A percentile compares a stretch with the other conserved stretches of the same genome.
Evolutionary conservation across 371 early-diverging fungal species (phyloP).

Genomic region (Encephalitozoon romaleae): DNA sequence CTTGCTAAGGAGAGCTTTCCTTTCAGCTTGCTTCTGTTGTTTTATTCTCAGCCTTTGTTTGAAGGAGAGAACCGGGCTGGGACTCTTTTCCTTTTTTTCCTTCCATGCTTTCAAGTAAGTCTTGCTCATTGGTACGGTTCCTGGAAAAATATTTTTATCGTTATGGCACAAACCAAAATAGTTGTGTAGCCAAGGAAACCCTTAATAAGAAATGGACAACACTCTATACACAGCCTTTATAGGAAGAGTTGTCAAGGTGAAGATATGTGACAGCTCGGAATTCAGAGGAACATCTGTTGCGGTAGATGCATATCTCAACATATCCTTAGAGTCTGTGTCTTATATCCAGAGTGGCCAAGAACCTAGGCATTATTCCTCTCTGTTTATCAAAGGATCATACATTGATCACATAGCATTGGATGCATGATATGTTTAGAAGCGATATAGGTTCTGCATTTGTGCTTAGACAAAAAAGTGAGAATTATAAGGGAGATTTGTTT

Average conservation of each 20-base stretch:
- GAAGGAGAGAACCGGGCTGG: neutral
- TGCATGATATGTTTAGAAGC: neutral
- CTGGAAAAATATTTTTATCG: conserved; percentile 6
- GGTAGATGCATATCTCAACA: conserved; percentile 7
- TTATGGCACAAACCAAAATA: neutral
- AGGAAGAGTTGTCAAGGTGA: neutral
- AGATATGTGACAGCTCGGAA: neutral
- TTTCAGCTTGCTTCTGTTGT: neutral
- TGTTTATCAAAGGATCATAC: conserved; percentile 7
- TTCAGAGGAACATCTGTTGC: neutral
- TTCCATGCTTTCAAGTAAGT: conserved; percentile 6
- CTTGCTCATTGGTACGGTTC: conserved; percentile 3
- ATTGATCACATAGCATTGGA: conserved; percentile 10
- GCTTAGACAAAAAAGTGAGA: neutral
- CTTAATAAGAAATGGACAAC: neutral
- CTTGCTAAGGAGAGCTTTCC: neutral
- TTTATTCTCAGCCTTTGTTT: conserved; percentile 8
- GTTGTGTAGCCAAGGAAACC: neutral
- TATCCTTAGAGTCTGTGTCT: neutral
- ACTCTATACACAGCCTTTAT: neutral
- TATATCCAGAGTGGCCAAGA: neutral
- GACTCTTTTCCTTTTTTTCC: neutral
- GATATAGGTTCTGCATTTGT: neutral
- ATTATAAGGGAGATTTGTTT: neutral
- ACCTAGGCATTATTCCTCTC: neutral